Evolutionary conservation across 768 basidiomycete species (phyloP).

Genomic region (Pluteus cervinus): DNA sequence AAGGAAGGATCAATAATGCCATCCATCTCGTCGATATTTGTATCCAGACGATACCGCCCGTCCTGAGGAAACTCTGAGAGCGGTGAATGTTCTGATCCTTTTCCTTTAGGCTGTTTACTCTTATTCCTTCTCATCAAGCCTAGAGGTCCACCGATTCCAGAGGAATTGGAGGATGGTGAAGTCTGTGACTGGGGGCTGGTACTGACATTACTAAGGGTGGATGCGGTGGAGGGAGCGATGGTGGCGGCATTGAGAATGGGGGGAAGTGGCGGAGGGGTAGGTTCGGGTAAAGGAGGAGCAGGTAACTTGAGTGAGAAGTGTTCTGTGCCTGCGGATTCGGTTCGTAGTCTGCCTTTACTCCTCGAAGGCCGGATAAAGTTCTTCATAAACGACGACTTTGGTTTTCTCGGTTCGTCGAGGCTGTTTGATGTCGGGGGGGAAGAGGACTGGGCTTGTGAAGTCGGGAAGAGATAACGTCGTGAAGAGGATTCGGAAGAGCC

Average conservation of each 20-base stretch:
- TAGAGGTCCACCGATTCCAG: slow-evolving; percentile 1
- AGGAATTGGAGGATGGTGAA: too few species aligned
- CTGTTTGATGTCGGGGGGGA: slow-evolving; percentile 4
- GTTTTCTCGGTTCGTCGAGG: slow-evolving; percentile 9
- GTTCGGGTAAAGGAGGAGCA: slow-evolving; percentile 6
- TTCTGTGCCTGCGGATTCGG: slow-evolving; percentile 6
- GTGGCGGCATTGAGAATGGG: slow-evolving; percentile 1
- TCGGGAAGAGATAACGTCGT: slow-evolving; percentile 11
- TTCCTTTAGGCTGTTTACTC: slow-evolving; percentile 5
- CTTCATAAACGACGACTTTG: slow-evolving; percentile 6
- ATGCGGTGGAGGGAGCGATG: slow-evolving; percentile 4
- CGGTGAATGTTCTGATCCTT: slow-evolving; percentile 11
- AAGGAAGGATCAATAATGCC: slow-evolving; percentile 62
- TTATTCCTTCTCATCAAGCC: slow-evolving; percentile 9
- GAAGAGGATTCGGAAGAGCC: too few species aligned
- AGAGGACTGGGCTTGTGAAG: slow-evolving; percentile 6
- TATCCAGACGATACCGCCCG: slow-evolving; percentile 48
- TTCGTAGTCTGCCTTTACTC: slow-evolving; percentile 8
- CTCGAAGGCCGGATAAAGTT: slow-evolving; percentile 6
- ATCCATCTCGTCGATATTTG: slow-evolving; percentile 70
- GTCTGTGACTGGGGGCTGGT: neutral
- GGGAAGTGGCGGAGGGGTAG: neutral
- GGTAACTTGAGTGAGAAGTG: slow-evolving; percentile 1
- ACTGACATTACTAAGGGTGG: neutral
- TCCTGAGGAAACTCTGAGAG: slow-evolving; percentile 25